Evolutionary conservation across 1,284 basidiomycete genomes (phyloP).

Genomic region (Moesziomyces aphidis): DNA sequence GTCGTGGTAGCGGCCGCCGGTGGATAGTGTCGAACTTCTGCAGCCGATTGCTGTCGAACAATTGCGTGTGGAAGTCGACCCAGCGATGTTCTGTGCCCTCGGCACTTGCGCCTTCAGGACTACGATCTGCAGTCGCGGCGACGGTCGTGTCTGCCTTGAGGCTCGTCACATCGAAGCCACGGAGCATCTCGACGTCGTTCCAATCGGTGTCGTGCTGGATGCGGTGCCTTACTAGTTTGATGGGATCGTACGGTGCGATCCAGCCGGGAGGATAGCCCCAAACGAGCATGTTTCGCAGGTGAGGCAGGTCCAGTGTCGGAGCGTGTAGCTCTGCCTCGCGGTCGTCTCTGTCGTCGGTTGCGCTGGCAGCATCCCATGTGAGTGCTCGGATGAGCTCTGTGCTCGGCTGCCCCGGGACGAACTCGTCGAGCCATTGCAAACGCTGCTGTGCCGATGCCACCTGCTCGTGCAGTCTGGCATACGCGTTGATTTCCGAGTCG

Average conservation of each 20-base stretch:
- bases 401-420: slow-evolving; percentile 24
- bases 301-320: slow-evolving; percentile 9
- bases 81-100: slow-evolving; percentile 5
- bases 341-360: background rate
- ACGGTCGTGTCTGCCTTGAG: background rate
- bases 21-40: slow-evolving; percentile 22
- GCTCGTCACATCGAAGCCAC: slow-evolving; percentile 17
- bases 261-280: slow-evolving; percentile 40
- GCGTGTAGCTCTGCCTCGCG: background rate
- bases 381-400: slow-evolving; percentile 15
- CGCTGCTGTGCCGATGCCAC: slow-evolving; percentile 17
- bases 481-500: slow-evolving; percentile 7
- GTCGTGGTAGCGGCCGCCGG: slow-evolving; percentile 21
- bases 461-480: slow-evolving; percentile 34
- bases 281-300: slow-evolving; percentile 24
- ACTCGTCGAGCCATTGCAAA: slow-evolving; percentile 18
- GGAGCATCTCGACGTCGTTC: slow-evolving; percentile 13
- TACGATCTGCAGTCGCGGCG: background rate
- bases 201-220: slow-evolving; percentile 25
- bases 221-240: slow-evolving; percentile 11
- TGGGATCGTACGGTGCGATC: slow-evolving; percentile 20
- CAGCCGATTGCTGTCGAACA: slow-evolving; percentile 32
- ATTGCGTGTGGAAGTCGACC: slow-evolving; percentile 26
- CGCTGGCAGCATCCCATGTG: slow-evolving; percentile 1
- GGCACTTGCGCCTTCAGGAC: background rate